Percentiles rank a stretch among this genome's conserved stretches.
Evolutionary conservation across 768 basidiomycete genomes (phyloP).

Genomic region (Astraeus odoratus): DNA sequence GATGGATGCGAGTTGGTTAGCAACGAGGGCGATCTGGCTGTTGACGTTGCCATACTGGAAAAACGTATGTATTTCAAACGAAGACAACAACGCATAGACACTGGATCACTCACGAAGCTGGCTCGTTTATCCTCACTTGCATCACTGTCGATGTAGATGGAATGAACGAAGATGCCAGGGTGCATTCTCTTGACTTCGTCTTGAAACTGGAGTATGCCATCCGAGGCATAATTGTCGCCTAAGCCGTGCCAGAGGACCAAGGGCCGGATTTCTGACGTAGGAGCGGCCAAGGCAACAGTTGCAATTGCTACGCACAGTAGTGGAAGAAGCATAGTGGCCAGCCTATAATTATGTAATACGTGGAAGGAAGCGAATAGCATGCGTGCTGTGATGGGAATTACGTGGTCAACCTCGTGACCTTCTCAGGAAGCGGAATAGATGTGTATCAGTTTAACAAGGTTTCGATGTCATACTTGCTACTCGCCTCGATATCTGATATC

Average conservation of each 20-base stretch:
- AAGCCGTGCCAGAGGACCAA: slow-evolving; percentile 76
- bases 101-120: slow-evolving; percentile 53
- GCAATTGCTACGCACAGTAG: slow-evolving; percentile 12
- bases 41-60: slow-evolving; percentile 72
- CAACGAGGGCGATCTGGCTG: slow-evolving; percentile 58
- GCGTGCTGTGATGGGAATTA: no score
- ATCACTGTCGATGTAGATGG: slow-evolving; percentile 59
- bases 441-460: no score
- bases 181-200: slow-evolving; percentile 52
- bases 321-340: slow-evolving; percentile 13
- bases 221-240: slow-evolving; percentile 72
- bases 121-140: slow-evolving; percentile 58
- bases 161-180: slow-evolving; percentile 73
- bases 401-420: no score
- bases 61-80: slow-evolving; percentile 4
- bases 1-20: slow-evolving; percentile 56
- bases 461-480: no score
- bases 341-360: no score
- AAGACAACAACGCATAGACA: neutral
- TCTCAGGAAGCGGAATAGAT: no score
- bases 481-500: no score
- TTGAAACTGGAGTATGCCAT: slow-evolving; percentile 66
- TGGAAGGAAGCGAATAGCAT: no score
- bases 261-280: slow-evolving; percentile 33
- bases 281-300: slow-evolving; percentile 7